Evolutionary conservation across 139 green algal species (phyloP).

Genomic region (Chlorella sp.): DNA sequence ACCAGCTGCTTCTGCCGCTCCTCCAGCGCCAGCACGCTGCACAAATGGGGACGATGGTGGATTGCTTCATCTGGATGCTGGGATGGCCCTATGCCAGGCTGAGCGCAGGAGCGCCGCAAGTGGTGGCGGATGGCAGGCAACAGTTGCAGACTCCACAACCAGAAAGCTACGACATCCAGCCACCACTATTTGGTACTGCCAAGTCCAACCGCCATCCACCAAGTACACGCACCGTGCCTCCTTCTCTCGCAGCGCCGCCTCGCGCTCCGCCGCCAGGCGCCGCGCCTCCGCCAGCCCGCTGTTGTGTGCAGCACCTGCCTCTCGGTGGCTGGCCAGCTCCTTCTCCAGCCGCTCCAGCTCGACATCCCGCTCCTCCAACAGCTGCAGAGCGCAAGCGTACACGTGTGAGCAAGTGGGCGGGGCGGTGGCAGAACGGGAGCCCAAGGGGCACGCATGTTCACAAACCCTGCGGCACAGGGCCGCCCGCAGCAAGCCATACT

Average conservation of each 20-base stretch:
- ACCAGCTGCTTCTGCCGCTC: conserved; percentile 27
- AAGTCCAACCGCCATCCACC: no score
- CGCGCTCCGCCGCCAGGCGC: neutral
- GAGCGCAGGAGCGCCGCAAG: no score
- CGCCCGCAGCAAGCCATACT: neutral
- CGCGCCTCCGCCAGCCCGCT: conserved; percentile 10
- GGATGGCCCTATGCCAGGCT: no score
- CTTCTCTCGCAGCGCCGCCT: conserved; percentile 34
- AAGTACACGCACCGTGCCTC: conserved; percentile 8
- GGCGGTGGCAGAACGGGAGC: neutral
- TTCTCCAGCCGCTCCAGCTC: conserved; percentile 50
- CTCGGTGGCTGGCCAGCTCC: conserved; percentile 8
- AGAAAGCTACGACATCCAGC: no score
- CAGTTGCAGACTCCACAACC: neutral
- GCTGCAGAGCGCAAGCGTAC: conserved; percentile 1
- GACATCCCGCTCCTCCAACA: conserved; percentile 50
- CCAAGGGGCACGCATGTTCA: neutral
- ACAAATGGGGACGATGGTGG: no score
- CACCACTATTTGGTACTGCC: no score
- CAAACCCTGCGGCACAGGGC: no score
- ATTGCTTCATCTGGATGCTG: neutral
- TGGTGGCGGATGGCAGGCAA: neutral
- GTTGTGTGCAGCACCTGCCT: conserved; percentile 26
- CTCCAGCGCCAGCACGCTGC: conserved; percentile 28
- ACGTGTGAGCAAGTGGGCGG: neutral